Percentiles rank a stretch among this genome's conserved stretches.
These are phyloP conservation scores for Neophaeococcomyces aloes DNA, from an alignment of 2,329 filamentous ascomycete species.

Conservation along the genomic window DNA sequence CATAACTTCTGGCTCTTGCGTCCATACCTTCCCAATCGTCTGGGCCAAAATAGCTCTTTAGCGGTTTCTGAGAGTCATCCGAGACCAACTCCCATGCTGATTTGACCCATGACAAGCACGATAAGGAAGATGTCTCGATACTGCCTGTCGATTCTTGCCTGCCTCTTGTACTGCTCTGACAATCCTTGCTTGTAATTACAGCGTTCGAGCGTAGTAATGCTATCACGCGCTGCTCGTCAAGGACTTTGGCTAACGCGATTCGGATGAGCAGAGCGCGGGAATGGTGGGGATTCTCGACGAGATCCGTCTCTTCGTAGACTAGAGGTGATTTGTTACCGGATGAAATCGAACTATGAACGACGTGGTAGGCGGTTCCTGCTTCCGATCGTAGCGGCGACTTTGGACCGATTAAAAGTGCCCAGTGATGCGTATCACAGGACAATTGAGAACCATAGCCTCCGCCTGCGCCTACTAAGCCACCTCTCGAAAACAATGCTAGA, in stretches of 20 bases:
- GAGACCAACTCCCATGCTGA: conserved; percentile 16
- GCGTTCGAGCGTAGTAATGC: conserved; percentile 13
- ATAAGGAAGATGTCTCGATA: neutral
- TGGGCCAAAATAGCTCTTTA: conserved; percentile 16
- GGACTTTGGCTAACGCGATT: conserved; percentile 18
- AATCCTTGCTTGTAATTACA: neutral
- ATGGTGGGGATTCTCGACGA: conserved; percentile 9
- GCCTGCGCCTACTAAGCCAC: conserved; percentile 10
- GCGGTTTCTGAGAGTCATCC: conserved; percentile 10
- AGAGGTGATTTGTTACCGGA: conserved; percentile 7
- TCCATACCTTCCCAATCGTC: conserved; percentile 19
- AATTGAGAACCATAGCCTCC: conserved; percentile 15
- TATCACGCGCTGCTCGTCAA: conserved; percentile 15
- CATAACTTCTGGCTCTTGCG: conserved; percentile 18
- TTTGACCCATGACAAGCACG: conserved; percentile 18
- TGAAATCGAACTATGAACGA: conserved; percentile 12
- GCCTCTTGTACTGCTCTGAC: neutral
- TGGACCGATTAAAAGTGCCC: conserved; percentile 17
- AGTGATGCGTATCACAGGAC: conserved; percentile 21
- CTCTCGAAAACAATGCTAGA: conserved; percentile 18
- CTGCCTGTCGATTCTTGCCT: neutral
- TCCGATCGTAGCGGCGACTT: conserved; percentile 13
- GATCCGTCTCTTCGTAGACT: conserved; percentile 20
- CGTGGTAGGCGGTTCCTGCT: conserved; percentile 17
- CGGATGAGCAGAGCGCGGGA: conserved; percentile 14